Evolutionary conservation across 345 rosid genomes (phyloP).

Genomic region (Sonneratia alba): DNA sequence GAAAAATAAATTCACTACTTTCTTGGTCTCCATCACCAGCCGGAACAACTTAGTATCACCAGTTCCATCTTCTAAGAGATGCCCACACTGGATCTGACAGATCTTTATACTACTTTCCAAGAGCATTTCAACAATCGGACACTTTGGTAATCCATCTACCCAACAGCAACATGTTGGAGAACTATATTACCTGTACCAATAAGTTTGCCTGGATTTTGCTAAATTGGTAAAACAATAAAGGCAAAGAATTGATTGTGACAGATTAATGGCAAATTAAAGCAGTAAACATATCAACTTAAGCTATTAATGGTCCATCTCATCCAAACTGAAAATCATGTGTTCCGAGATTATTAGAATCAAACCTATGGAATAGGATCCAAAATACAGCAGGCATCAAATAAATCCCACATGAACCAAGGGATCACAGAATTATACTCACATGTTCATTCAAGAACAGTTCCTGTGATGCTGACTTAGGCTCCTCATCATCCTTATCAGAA

Average conservation of each 20-base stretch:
- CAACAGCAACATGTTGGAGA: no score
- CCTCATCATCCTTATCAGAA: constrained; percentile 34
- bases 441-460: constrained; percentile 26
- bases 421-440: background rate
- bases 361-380: constrained; percentile 11
- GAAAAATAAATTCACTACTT: background rate
- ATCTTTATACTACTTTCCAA: background rate
- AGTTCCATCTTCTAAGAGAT: background rate
- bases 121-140: background rate
- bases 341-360: background rate
- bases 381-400: background rate
- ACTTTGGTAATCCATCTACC: no score
- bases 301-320: background rate
- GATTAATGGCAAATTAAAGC: background rate
- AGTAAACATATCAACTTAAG: background rate
- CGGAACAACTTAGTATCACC: no score
- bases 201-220: no score
- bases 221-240: no score
- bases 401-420: no score
- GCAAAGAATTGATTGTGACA: no score
- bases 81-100: background rate
- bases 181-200: no score
- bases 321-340: background rate
- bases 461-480: constrained; percentile 22
- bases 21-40: background rate